These are phyloP conservation scores for Fusarium longipes DNA, from an alignment of 2,329 filamentous ascomycete species.

Conservation along the genomic window DNA sequence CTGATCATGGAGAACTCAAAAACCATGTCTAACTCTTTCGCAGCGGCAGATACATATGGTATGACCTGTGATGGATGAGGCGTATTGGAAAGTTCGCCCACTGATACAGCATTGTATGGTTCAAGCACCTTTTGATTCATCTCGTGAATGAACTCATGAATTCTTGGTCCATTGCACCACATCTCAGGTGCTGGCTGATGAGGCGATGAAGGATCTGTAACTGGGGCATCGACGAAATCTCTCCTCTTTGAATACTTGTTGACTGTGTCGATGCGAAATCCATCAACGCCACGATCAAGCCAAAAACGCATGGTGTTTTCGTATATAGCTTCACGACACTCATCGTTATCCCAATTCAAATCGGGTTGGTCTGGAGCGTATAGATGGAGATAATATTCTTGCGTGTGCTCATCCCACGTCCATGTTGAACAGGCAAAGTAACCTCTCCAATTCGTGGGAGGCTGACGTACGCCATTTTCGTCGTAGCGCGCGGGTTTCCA, in stretches of 20 bases:
- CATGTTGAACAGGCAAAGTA: conserved; percentile 63
- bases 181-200: conserved; percentile 60
- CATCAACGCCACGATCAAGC: conserved; percentile 74
- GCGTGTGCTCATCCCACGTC: conserved; percentile 62
- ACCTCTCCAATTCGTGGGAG: conserved; percentile 68
- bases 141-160: conserved; percentile 71
- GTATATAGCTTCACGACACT: conserved; percentile 74
- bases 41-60: conserved; percentile 64
- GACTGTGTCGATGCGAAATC: conserved; percentile 75
- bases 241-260: conserved; percentile 74
- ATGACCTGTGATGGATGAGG: conserved; percentile 63
- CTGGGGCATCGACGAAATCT: conserved; percentile 64
- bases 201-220: conserved; percentile 53
- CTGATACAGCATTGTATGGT: conserved; percentile 69
- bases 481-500: conserved; percentile 70
- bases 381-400: conserved; percentile 68
- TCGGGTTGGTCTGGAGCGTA: conserved; percentile 79
- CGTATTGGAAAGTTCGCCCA: conserved; percentile 71
- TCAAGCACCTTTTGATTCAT: conserved; percentile 65
- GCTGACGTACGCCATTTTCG: conserved; percentile 62
- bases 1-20: conserved; percentile 70
- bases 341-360: conserved; percentile 79
- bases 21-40: conserved; percentile 69
- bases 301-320: conserved; percentile 76
- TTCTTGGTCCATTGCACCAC: conserved; percentile 71